Evolutionary conservation across 441 rosid genomes (phyloP), one percentile per base, ranked within the genome.

Genomic region (Rhodomyrtus psidioides): DNA sequence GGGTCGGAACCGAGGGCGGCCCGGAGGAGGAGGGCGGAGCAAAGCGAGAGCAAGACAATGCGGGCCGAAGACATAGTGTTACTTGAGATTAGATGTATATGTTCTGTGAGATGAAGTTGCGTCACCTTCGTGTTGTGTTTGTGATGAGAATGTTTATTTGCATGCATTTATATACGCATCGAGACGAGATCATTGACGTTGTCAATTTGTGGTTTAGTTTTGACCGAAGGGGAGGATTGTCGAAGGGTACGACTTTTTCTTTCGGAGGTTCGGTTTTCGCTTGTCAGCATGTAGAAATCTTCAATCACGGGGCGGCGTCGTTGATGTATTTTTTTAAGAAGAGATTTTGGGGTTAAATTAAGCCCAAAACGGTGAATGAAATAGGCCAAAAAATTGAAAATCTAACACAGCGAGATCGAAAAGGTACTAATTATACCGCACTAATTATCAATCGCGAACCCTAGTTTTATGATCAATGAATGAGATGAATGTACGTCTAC

Each of bases 21-120:
- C 55, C 58, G 88, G 86, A 91, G 27, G 83, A 85, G 51, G 23
- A 91, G 81, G 39, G 75, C 16, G 57, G 65, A 46, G 30, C 81
- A 58, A n/a, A 70, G 49, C 15, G 59, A 12, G 53, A 83, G 23
- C 27, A 86, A 59, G 27, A 55, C 39, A 53, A 74, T 55, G 21
- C 46, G 55, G 49, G 82, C 79, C 5, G 79, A 70, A 39, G 79
- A 39, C 79, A 70, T 62, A 4, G 3, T 39, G 49, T 70, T 3
- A 10, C 79, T 70, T 10, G 23, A 19, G 79, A 70, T 39, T 9
- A 10, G 79, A 70, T 70, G 12, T 10, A 3, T 9, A 21, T 21
- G 79, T 39, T 26, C 49, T 70, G 49, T 10, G n/a, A 21, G 79
- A 70, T 70, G 79, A 70, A 30, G 76, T 65, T 34, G 14, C 9